Evolutionary conservation across 2,329 filamentous ascomycete species (phyloP).

Genomic region (Stylonectria norvegica): DNA sequence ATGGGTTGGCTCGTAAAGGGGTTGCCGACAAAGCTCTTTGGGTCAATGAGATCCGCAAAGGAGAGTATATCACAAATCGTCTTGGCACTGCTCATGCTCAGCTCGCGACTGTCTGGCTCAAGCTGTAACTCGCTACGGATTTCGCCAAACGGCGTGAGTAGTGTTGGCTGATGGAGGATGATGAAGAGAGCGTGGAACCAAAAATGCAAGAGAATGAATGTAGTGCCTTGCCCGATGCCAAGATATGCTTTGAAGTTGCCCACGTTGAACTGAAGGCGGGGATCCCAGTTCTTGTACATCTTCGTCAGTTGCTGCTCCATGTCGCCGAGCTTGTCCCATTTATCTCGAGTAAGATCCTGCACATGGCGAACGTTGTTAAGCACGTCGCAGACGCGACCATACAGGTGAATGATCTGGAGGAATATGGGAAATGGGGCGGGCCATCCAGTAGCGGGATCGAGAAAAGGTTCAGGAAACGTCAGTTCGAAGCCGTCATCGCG

Average conservation of each 20-base stretch:
- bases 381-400: slow-evolving; percentile 78
- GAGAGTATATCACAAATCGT: slow-evolving; percentile 86
- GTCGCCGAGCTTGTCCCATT: slow-evolving; percentile 65
- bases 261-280: slow-evolving; percentile 76
- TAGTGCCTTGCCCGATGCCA: slow-evolving; percentile 75
- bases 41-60: slow-evolving; percentile 81
- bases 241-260: slow-evolving; percentile 84
- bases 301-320: slow-evolving; percentile 78
- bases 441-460: slow-evolving; percentile 60
- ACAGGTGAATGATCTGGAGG: slow-evolving; percentile 80
- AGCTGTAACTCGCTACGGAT: slow-evolving; percentile 62
- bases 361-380: slow-evolving; percentile 75
- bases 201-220: slow-evolving; percentile 81
- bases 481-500: slow-evolving; percentile 83
- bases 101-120: slow-evolving; percentile 74
- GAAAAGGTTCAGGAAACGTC: slow-evolving; percentile 54
- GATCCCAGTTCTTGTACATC: slow-evolving; percentile 69
- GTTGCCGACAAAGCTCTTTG: slow-evolving; percentile 81
- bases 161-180: slow-evolving; percentile 76
- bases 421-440: slow-evolving; percentile 77
- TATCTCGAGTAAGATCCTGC: slow-evolving; percentile 71
- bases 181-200: slow-evolving; percentile 89
- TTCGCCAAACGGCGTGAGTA: slow-evolving; percentile 71
- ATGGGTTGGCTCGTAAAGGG: slow-evolving; percentile 89
- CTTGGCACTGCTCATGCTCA: slow-evolving; percentile 85